Base-by-base conservation (phyloP, 2,329 filamentous ascomycete genomes). In the Colletotrichum simmondsii region DNA sequence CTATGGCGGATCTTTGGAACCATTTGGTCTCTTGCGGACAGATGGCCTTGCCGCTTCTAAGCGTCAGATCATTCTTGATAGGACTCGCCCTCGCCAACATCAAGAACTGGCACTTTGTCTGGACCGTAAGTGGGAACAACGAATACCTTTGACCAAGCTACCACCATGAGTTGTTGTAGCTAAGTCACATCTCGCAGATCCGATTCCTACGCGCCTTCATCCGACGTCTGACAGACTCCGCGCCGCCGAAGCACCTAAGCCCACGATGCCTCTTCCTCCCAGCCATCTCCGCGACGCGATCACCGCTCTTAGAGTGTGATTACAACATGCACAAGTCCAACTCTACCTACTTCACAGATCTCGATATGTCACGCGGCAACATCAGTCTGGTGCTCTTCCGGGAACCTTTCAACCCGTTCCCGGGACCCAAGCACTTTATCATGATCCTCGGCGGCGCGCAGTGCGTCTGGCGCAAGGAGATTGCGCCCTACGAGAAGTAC, bases 281-380 rank as follows among this genome's bases (percentile, higher is more conserved):
- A 75, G 72, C 73, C 60, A 90, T 94, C 68, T 91, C 92, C 14
- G 85, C 87, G 42, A 91, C 92, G 5, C 90, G 91, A 77, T 90
- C 92, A 16, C 89, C 93, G 0, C 83, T 93, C 63, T 87, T 94
- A 75, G 95, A 97, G 83, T 94, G 92, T 77, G 95, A 98, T 84
- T 94, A 95, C 85, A 96, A 97, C 84, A 80, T 95, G 54, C 93
- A 95, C 87, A 95, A 95, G 81, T 92, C 91, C 71, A 94, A 95
- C 85, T 91, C 90, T 77, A 97, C 95, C n/a, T 97, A 97, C 85
- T 97, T 97, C 80, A 87, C 91, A 75, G 95, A 97, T 82, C 91
- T 97, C 75, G 95, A 97, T 82, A 89, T 96, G 71, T 91, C 92
- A 32, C 93, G 97, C 68, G 93, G 93, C 0, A 94, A 97, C 75